Evolutionary conservation across 306 rosid genomes (phyloP).

Genomic region (Sesbania bispinosa): DNA sequence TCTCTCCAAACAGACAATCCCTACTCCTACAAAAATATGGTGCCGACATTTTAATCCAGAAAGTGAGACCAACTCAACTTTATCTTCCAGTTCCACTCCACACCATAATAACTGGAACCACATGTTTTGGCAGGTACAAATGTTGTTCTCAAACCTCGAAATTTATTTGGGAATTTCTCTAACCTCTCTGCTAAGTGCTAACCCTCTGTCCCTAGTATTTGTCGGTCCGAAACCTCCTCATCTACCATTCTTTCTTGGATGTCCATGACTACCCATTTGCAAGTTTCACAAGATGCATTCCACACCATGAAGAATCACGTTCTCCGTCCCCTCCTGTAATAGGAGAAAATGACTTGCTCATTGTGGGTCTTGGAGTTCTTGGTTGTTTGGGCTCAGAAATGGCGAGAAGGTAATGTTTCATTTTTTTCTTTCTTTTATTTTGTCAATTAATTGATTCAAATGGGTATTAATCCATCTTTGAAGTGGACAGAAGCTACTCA

Average conservation of each 20-base stretch:
- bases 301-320: slow-evolving; percentile 41
- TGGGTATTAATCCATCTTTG: slow-evolving; percentile 73
- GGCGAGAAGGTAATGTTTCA: slow-evolving; percentile 66
- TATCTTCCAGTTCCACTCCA: neutral
- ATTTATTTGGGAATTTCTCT: slow-evolving; percentile 13
- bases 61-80: slow-evolving; percentile 6
- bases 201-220: neutral
- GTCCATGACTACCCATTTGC: slow-evolving; percentile 40
- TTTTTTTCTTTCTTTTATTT: neutral
- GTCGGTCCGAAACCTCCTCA: neutral
- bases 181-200: slow-evolving; percentile 34
- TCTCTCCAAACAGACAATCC: too few relatives aligned
- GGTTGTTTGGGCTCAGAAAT: slow-evolving; percentile 88
- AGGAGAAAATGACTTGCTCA: slow-evolving; percentile 57
- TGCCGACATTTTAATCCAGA: neutral
- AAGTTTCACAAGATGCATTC: slow-evolving; percentile 46
- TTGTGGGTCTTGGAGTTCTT: slow-evolving; percentile 94
- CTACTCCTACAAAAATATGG: neutral
- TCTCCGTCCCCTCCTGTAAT: slow-evolving; percentile 33
- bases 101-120: slow-evolving; percentile 43
- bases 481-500: slow-evolving; percentile 50
- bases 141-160: slow-evolving; percentile 21
- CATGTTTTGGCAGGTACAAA: slow-evolving; percentile 33
- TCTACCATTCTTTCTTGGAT: slow-evolving; percentile 26
- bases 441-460: slow-evolving; percentile 64